Evolutionary conservation across 2,329 filamentous ascomycete genomes (phyloP), one percentile per base, ranked within the genome.

Genomic region (Botrytis cinerea): DNA sequence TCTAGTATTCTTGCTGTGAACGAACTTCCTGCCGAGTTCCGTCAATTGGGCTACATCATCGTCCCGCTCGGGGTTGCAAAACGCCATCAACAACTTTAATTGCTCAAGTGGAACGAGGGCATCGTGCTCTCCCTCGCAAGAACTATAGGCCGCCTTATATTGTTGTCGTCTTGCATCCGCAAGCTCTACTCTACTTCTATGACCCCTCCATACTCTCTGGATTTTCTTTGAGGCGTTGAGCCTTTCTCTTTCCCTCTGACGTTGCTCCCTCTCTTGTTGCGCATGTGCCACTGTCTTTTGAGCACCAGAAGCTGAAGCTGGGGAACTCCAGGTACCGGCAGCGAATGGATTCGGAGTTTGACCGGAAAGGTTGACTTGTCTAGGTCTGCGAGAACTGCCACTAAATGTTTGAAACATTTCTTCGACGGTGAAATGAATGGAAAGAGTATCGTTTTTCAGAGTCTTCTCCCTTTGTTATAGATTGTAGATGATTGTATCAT

Each of bases 351-450:
- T 97, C 69, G 86, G 86, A 77, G 89, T 89, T 78, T 95, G 92
- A 75, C 94, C 96, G 77, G 94, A 96, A 75, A 99, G 91, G 83
- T 98, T 98, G 81, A 98, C 94, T 82, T 98, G 95, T 77, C 96
- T 91, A 75, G 92, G 91, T 77, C 93, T 92, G 80, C 93, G 91
- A 79, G 94, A 93, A 83, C 85, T 93, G 78, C 96, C 96, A 38
- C 93, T 96, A 84, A 99, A 99, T 71, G 92, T 94, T 75, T 92
- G 91, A 84, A 96, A 97, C 95, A 98, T 98, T 78, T 80, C 81
- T 81, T 71, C 73, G 45, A 70, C 69, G 75, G 45, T 32, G 20
- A 32, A 6, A 40, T 40, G 12, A 45, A 62, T 25, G 57, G 57
- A 48, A 59, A 46, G n/a, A 62, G 46, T 46, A 51, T 64, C 9